phyloP scores from a whole-genome alignment of 148 eudicot genomes.

The Salicornia ramosissima region DNA sequence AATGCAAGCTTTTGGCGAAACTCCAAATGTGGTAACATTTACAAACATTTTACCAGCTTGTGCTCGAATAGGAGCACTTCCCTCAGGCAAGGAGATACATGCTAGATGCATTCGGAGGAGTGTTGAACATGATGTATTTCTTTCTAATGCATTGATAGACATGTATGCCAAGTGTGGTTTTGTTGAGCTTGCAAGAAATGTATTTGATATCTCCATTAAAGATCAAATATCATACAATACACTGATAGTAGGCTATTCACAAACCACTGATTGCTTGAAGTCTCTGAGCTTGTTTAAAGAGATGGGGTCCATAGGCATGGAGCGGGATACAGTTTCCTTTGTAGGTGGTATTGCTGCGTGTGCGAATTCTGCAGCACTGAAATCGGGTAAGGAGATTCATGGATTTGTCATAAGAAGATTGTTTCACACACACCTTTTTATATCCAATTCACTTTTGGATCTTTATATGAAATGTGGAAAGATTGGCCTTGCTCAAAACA shows the following conservation, averaged over 20 bases:
- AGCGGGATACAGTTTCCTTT: constrained; percentile 47
- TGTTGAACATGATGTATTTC: constrained; percentile 39
- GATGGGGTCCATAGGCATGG: constrained; percentile 45
- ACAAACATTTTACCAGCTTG: constrained; percentile 79
- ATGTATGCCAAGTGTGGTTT: constrained; percentile 63
- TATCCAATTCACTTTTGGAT: constrained; percentile 65
- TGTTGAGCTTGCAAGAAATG: constrained; percentile 46
- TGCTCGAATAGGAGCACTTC: constrained; percentile 50
- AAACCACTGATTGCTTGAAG: constrained; percentile 33
- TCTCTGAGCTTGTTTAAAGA: constrained; percentile 49
- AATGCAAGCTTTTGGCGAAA: constrained; percentile 52
- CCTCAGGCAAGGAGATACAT: constrained; percentile 60
- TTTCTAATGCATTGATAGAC: constrained; percentile 67
- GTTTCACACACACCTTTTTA: constrained; percentile 41
- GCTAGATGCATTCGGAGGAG: constrained; percentile 46
- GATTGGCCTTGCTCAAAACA: constrained; percentile 42
- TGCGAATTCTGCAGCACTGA: constrained; percentile 50
- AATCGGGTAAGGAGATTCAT: constrained; percentile 72
- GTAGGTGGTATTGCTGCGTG: constrained; percentile 63
- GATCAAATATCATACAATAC: constrained; percentile 66
- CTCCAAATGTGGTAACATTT: constrained; percentile 56
- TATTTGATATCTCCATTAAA: constrained; percentile 44
- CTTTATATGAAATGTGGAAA: constrained; percentile 71
- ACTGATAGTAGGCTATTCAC: constrained; percentile 62
- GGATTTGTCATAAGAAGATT: constrained; percentile 40